These are phyloP conservation scores for Sarocladium kiliense DNA, from an alignment of 2,329 filamentous ascomycete genomes.

Conservation along the genomic window DNA sequence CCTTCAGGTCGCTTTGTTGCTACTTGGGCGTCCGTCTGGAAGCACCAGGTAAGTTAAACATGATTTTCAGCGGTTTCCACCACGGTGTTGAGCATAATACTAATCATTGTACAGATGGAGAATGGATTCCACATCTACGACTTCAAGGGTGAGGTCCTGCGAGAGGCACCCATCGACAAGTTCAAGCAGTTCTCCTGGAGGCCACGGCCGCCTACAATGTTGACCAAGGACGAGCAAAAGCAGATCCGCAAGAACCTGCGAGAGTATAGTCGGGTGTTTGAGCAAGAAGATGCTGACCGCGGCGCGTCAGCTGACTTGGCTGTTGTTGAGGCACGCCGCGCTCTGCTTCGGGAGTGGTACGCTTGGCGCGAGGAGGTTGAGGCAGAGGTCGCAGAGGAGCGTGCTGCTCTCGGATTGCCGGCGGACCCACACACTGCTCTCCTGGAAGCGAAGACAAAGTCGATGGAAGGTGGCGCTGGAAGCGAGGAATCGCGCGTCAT, in stretches of 20 bases:
- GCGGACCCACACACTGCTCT: slow-evolving; percentile 59
- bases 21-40: slow-evolving; percentile 91
- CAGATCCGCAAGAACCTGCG: slow-evolving; percentile 96
- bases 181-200: slow-evolving; percentile 98
- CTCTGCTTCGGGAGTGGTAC: slow-evolving; percentile 82
- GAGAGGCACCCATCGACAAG: slow-evolving; percentile 89
- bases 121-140: slow-evolving; percentile 98
- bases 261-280: slow-evolving; percentile 91
- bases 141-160: slow-evolving; percentile 83
- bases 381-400: slow-evolving; percentile 67
- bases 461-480: slow-evolving; percentile 48
- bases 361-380: slow-evolving; percentile 74
- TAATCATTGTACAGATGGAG: slow-evolving; percentile 67
- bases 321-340: slow-evolving; percentile 81
- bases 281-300: slow-evolving; percentile 90
- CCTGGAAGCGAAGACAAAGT: slow-evolving; percentile 49
- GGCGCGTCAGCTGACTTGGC: slow-evolving; percentile 91
- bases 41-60: slow-evolving; percentile 70
- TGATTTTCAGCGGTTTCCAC: slow-evolving; percentile 11
- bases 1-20: slow-evolving; percentile 92
- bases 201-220: slow-evolving; percentile 82
- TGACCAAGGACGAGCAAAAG: slow-evolving; percentile 96
- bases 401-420: slow-evolving; percentile 61
- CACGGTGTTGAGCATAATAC: background rate
- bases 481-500: slow-evolving; percentile 68